phyloP scores from a whole-genome alignment of 2,329 filamentous ascomycete genomes.

The Rhinocladiella mackenziei region DNA sequence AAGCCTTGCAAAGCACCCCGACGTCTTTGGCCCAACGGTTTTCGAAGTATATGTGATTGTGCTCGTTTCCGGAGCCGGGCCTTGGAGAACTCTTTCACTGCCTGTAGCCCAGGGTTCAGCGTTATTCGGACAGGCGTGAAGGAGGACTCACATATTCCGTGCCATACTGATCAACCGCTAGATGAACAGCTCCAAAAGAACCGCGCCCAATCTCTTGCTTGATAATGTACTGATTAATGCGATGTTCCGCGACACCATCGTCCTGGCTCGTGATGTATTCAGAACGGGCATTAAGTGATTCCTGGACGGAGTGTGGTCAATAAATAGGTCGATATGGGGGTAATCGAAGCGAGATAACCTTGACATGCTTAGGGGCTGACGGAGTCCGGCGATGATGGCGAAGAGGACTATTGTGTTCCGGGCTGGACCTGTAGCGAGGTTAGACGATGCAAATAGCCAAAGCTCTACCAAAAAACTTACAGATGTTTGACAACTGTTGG shows the following conservation, averaged over 20 bases:
- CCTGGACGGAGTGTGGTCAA: conserved; percentile 48
- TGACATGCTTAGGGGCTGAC: conserved; percentile 59
- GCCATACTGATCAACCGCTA: conserved; percentile 84
- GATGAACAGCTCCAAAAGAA: conserved; percentile 89
- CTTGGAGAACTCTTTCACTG: conserved; percentile 97
- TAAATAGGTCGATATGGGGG: too few species aligned
- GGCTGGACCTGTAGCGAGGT: conserved; percentile 47
- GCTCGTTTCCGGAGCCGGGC: conserved; percentile 81
- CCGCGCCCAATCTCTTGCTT: conserved; percentile 94
- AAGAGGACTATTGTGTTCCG: conserved; percentile 59
- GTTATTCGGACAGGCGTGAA: neutral
- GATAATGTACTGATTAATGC: conserved; percentile 93
- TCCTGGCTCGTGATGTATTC: conserved; percentile 81
- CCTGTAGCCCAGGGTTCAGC: conserved; percentile 53
- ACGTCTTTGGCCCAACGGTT: conserved; percentile 51
- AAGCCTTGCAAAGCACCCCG: conserved; percentile 52
- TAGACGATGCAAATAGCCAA: conserved; percentile 6
- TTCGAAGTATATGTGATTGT: conserved; percentile 79
- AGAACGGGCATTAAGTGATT: conserved; percentile 85
- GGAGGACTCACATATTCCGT: conserved; percentile 78
- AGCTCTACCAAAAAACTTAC: conserved; percentile 36
- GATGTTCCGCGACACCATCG: conserved; percentile 75
- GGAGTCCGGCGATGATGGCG: conserved; percentile 61
- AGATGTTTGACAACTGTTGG: conserved; percentile 44
- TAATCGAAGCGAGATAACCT: conserved; percentile 48